Percentiles rank a stretch among this genome's conserved stretches.
These are phyloP conservation scores for Volvox reticuliferus DNA, from an alignment of 139 green algal species.

Conservation along the genomic window DNA sequence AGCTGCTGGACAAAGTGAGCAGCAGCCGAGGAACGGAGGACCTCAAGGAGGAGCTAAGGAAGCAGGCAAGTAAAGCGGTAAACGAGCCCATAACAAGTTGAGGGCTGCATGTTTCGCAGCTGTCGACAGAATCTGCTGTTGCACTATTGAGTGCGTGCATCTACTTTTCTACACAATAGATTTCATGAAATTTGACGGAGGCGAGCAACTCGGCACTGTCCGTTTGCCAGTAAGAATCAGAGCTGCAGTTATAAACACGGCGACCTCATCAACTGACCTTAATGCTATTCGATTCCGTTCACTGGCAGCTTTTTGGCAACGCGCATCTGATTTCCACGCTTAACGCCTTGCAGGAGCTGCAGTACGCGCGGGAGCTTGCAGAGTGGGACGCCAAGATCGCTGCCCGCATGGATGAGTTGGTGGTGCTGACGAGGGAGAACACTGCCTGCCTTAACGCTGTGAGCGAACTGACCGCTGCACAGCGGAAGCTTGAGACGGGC, in stretches of 20 bases:
- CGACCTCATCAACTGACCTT: neutral
- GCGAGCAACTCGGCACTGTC: too few relatives aligned
- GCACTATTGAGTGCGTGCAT: too few relatives aligned
- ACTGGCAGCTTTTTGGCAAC: neutral
- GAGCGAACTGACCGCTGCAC: conserved; percentile 65
- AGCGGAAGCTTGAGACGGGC: conserved; percentile 68
- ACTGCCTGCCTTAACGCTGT: conserved; percentile 75
- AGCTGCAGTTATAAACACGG: too few relatives aligned
- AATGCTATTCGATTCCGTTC: neutral
- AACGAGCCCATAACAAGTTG: neutral
- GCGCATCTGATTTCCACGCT: neutral
- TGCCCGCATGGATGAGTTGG: conserved; percentile 70
- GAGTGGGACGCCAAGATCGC: conserved; percentile 72
- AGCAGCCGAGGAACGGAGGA: conserved; percentile 71
- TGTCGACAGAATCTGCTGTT: too few relatives aligned
- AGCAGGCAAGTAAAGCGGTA: conserved; percentile 56
- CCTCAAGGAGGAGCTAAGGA: conserved; percentile 66
- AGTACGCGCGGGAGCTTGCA: conserved; percentile 64
- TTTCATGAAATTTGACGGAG: too few relatives aligned
- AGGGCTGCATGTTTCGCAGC: too few relatives aligned
- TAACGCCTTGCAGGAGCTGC: conserved; percentile 67
- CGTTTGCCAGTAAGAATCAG: too few relatives aligned
- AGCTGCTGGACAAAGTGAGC: conserved; percentile 78
- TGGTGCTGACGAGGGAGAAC: conserved; percentile 77
- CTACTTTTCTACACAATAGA: too few relatives aligned